These are phyloP conservation scores for Yamadazyma atlantica DNA, from an alignment of 1,139 yeast species.

Conservation along the genomic window DNA sequence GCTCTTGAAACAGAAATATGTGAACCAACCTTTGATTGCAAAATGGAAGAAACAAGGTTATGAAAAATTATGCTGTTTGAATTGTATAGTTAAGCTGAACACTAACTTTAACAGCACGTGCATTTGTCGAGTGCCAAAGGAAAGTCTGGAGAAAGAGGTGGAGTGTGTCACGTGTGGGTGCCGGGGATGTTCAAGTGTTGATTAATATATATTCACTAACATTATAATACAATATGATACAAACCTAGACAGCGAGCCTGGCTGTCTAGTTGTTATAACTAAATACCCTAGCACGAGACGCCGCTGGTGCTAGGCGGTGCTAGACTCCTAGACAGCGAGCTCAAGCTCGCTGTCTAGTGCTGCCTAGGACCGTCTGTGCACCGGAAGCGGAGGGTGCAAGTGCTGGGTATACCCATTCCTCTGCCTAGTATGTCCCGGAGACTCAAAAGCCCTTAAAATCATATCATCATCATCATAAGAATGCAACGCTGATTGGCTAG, in stretches of 20 bases:
- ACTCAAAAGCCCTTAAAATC: slow-evolving; percentile 45
- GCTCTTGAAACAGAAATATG: slow-evolving; percentile 66
- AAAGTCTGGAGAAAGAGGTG: slow-evolving; percentile 32
- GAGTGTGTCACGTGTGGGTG: slow-evolving; percentile 90
- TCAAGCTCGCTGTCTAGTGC: too few relatives aligned
- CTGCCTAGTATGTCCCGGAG: slow-evolving; percentile 24
- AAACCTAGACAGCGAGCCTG: too few relatives aligned
- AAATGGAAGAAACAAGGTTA: slow-evolving; percentile 93
- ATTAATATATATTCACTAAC: slow-evolving; percentile 31
- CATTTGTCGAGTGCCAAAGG: slow-evolving; percentile 80
- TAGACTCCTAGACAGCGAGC: too few relatives aligned
- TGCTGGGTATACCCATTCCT: not conserved
- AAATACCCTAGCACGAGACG: too few relatives aligned
- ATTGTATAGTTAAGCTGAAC: slow-evolving; percentile 70
- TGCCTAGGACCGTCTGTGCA: too few relatives aligned
- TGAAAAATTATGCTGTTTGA: slow-evolving; percentile 80
- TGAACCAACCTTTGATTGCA: slow-evolving; percentile 72
- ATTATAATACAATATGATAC: slow-evolving; percentile 6
- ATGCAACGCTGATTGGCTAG: slow-evolving; percentile 26
- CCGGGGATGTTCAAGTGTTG: slow-evolving; percentile 83
- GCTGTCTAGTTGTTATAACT: too few relatives aligned
- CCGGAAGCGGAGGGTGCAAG: not conserved
- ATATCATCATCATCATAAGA: slow-evolving; percentile 59
- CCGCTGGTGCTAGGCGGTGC: too few relatives aligned
- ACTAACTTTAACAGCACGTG: slow-evolving; percentile 69